These are phyloP conservation scores for Ophiosphaerella herpotricha DNA, from an alignment of 2,329 filamentous ascomycete genomes.

Conservation along the genomic window DNA sequence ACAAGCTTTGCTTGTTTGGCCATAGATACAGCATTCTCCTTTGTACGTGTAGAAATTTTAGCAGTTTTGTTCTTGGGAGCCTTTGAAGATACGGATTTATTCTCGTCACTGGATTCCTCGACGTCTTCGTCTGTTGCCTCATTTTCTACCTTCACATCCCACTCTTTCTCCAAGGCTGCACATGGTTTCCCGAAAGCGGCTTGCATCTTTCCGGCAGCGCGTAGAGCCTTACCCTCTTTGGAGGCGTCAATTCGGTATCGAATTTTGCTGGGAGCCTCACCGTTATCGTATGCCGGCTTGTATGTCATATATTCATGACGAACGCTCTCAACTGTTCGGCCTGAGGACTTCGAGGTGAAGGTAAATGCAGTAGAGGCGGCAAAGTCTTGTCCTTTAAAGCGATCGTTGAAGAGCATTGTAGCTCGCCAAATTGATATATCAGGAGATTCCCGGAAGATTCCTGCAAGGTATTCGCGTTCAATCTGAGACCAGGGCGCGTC, in stretches of 20 bases:
- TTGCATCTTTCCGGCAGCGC: slow-evolving; percentile 1
- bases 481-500: slow-evolving; percentile 18
- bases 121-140: neutral
- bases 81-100: neutral
- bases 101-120: neutral
- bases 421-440: slow-evolving; percentile 31
- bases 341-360: slow-evolving; percentile 9
- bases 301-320: slow-evolving; percentile 29
- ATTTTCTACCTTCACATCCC: neutral
- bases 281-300: slow-evolving; percentile 27
- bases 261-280: slow-evolving; percentile 10
- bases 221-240: slow-evolving; percentile 1
- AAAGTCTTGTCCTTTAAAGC: slow-evolving; percentile 20
- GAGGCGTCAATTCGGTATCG: slow-evolving; percentile 13
- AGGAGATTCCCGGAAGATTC: slow-evolving; percentile 8
- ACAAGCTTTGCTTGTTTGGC: slow-evolving; percentile 1
- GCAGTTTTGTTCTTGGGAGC: neutral
- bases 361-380: slow-evolving; percentile 9
- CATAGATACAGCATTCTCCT: neutral
- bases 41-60: neutral
- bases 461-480: slow-evolving; percentile 27
- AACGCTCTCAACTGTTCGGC: slow-evolving; percentile 35
- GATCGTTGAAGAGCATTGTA: slow-evolving; percentile 30
- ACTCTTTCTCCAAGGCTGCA: slow-evolving; percentile 9
- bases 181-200: slow-evolving; percentile 7